Base-by-base conservation (phyloP, 345 rosid genomes). In the Salix viminalis region DNA sequence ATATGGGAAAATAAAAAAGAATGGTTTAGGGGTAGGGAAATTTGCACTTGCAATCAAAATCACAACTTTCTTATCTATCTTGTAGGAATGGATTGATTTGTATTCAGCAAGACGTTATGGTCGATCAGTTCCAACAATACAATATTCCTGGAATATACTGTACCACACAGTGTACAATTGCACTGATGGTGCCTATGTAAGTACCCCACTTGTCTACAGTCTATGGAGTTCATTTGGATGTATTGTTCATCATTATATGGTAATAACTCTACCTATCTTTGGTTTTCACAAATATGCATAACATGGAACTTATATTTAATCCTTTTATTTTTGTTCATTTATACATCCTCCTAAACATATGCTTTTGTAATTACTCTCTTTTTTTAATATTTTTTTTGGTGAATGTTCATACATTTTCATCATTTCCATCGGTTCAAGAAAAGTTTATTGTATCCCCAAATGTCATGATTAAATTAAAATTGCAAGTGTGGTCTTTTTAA, bases 161-260 rank as follows among this genome's bases (percentile, higher is more conserved):
- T 83, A 87, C 77, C 91, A 80, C 84, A 87, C 94, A 13, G 70
- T 90, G 76, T 90, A 89, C 79, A 90, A 90, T 74, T 90, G 94
- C 83, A 89, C 92, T 14, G 94, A 89, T 68, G 90, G 87, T 76
- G 89, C 88, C 70, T 81, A 84, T 75, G 94, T 90, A 83, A 89
- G 90, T 86, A 44, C 68, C 56, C 30, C 41, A 67, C 74, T 67
- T 73, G 67, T 48, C 60, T 32, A 14, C 7, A 26, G 69, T 30
- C 16, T 62, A 39, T 32, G 37, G 21, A 13, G 46, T 48, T 46
- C 30, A 18, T 48, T 46, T n/a, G 46, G 52, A 14, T 58, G 34
- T 39, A 13, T 10, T 60, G 41, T 69, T 28, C 44, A 21, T 60
- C 30, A 6, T 21, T 11, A 2, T 60, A 28, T 39, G 24, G 48